Conservation (phyloP, 495 filamentous ascomycete genomes). For the Penicillium tannophilum region DNA sequence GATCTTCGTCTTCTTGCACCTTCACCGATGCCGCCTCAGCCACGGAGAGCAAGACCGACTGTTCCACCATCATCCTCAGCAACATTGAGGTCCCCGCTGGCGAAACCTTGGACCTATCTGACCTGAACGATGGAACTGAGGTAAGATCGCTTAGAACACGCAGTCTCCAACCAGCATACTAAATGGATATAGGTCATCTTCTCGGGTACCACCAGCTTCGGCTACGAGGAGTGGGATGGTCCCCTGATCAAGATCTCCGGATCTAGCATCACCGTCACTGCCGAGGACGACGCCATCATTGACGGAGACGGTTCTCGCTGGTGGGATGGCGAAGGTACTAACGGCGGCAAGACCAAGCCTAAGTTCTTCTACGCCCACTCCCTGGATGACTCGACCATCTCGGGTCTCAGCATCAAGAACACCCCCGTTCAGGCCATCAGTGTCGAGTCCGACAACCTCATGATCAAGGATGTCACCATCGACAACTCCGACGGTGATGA, state of each 20-base stretch:
- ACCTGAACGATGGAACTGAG: conserved; percentile 45
- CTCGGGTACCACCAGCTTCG: conserved; percentile 53
- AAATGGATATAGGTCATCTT: conserved; percentile 45
- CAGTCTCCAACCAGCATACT: not conserved
- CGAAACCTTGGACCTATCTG: conserved; percentile 53
- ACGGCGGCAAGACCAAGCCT: conserved; percentile 59
- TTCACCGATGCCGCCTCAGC: conserved; percentile 49
- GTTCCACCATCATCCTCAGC: conserved; percentile 52
- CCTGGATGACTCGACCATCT: conserved; percentile 46
- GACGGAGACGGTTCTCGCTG: conserved; percentile 46
- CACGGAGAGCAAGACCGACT: conserved; percentile 47
- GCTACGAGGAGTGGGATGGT: conserved; percentile 55
- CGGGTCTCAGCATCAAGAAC: conserved; percentile 51
- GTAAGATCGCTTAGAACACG: conserved; percentile 21
- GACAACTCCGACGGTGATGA: conserved; percentile 61
- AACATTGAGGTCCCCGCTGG: conserved; percentile 55
- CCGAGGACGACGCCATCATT: conserved; percentile 28
- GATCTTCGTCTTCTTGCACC: conserved; percentile 47
- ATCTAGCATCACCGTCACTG: conserved; percentile 44
- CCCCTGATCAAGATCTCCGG: conserved; percentile 53
- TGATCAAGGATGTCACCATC: conserved; percentile 55
- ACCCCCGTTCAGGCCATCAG: conserved; percentile 65
- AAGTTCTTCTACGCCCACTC: conserved; percentile 59
- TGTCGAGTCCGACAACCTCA: conserved; percentile 47
- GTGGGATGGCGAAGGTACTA: conserved; percentile 56